Conservation (phyloP, 2,329 filamentous ascomycete genomes). For the Piedraia hortae region DNA sequence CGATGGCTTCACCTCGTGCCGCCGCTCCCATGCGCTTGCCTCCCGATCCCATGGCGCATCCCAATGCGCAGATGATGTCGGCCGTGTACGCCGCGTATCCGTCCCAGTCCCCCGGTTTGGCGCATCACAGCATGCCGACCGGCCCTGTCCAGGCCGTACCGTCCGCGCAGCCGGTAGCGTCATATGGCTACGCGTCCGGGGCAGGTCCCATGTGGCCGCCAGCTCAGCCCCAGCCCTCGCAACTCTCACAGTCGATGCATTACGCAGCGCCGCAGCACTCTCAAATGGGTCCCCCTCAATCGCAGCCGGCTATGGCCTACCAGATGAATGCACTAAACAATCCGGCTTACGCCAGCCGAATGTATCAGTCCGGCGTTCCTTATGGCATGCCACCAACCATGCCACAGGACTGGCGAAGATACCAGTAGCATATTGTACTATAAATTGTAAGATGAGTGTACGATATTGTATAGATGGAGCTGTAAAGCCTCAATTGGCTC, state of each 20-base stretch:
- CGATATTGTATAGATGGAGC: no score
- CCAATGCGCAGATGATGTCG: constrained; percentile 25
- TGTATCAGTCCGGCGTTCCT: constrained; percentile 23
- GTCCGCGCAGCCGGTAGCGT: no score
- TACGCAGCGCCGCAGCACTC: constrained; percentile 15
- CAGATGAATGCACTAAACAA: constrained; percentile 20
- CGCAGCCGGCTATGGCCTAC: constrained; percentile 18
- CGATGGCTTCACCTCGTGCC: no score
- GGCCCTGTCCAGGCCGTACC: no score
- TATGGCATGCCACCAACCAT: constrained; percentile 19
- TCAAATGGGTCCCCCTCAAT: constrained; percentile 22
- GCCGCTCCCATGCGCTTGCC: no score
- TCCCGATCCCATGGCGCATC: constrained; percentile 29
- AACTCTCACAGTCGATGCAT: constrained; percentile 19
- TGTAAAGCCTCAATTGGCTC: no score
- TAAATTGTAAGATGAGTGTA: no score
- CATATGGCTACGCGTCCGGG: constrained; percentile 21
- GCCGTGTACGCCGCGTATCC: constrained; percentile 42
- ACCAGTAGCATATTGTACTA: constrained; percentile 2
- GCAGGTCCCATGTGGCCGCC: constrained; percentile 22
- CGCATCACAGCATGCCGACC: no score
- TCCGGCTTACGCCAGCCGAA: constrained; percentile 19
- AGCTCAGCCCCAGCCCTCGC: constrained; percentile 21
- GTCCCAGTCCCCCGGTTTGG: constrained; percentile 43
- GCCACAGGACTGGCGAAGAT: constrained; percentile 7